Evolutionary conservation across 169 alveolate species (phyloP).

Genomic region (Eimeria tenella): DNA sequence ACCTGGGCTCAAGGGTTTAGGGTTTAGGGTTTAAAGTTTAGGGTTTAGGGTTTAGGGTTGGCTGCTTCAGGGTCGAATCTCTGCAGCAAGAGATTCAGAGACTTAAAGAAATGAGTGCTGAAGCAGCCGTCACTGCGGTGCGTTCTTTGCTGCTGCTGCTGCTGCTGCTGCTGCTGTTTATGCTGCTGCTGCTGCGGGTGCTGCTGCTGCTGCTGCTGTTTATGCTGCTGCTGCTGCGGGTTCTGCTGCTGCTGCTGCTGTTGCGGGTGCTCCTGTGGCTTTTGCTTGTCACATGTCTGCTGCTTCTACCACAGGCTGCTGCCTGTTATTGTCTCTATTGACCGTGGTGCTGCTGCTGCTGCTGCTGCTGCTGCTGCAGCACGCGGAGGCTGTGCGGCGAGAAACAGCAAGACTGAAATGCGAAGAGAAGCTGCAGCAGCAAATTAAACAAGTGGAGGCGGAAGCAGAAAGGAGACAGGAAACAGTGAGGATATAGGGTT

Average conservation of each 20-base stretch:
- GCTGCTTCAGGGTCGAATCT: too few species aligned
- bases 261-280: neutral
- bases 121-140: neutral
- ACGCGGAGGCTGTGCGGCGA: neutral
- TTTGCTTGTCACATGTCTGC: neutral
- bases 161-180: neutral
- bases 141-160: neutral
- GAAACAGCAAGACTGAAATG: too few species aligned
- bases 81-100: too few species aligned
- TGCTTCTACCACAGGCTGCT: neutral
- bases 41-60: conserved; percentile 1
- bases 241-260: neutral
- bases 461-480: neutral
- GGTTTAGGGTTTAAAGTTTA: conserved; percentile 17
- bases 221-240: too few species aligned
- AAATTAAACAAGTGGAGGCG: neutral
- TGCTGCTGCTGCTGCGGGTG: neutral
- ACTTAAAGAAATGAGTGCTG: too few species aligned
- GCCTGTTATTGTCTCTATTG: neutral
- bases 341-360: neutral
- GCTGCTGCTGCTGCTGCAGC: neutral
- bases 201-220: neutral
- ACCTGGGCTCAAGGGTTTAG: neutral
- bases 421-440: conserved; percentile 27
- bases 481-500: neutral